Evolutionary conservation across 805 yeast genomes (phyloP), one percentile per base, ranked within the genome.

Genomic region (Candida qinlingensis): DNA sequence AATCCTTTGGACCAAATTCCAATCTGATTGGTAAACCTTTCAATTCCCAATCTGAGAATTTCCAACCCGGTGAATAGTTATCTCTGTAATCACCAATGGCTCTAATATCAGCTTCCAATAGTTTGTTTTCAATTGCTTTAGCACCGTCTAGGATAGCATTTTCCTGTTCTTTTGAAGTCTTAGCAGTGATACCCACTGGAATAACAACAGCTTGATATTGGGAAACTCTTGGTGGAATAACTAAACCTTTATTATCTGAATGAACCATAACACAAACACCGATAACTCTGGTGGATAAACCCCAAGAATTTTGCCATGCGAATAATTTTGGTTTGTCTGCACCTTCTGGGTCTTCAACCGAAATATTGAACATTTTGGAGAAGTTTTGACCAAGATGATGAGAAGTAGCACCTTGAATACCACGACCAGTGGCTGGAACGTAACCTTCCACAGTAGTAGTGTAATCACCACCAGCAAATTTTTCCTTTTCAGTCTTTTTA

Each of bases 251-350:
- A 79, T 95, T 91, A 71, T 94, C 99, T 36, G 97, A 90, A 69
- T 94, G 99, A 51, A 90, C 81, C 99, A 94, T 94, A 51, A 89
- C 90, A 98, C 94, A 94, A 59, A 95, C 99, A 78, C 99, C 99
- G 67, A 94, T 91, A 56, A 87, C 94, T 74, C 99, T 88, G 51
- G 99, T 94, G 43, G 97, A 91, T 60, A 94, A 75, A 73, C 99
- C 99, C 99, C 99, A 94, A 10, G 97, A 91, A 77, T 95, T 94
- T 75, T 94, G 99, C 81, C 83, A 89, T 34, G 94, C 97, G 60
- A 74, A 81, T 44, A 91, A 74, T 73, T 89, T 87, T 64, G 94
- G 95, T 66, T 85, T 82, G 52, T 87, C 95, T 25, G 85, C 64
- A 45, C 96, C 96, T 51, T 85, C 86, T 58, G 99, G 99, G 69